Conservation (phyloP, 164 flowering plant genomes). For the Magnolia sinica region DNA sequence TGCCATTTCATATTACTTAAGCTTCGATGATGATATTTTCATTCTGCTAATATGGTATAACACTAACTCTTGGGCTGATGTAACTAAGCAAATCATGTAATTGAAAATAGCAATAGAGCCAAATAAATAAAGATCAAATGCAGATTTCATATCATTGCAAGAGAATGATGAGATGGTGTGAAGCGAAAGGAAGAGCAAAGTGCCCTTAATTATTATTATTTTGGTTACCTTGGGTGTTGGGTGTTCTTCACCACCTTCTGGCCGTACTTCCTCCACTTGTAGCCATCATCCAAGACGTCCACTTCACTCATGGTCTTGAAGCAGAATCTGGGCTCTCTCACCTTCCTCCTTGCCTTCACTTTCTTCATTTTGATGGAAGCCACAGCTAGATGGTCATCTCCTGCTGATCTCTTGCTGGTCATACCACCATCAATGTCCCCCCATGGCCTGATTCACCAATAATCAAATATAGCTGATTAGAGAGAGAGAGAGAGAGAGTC, state of each 20-base stretch:
- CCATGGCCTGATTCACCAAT: slow-evolving; percentile 44
- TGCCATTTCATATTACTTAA: background rate
- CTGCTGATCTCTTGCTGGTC: slow-evolving; percentile 25
- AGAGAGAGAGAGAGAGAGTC: slow-evolving; percentile 6
- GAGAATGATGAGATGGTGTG: background rate
- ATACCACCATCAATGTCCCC: slow-evolving; percentile 39
- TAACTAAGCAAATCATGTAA: background rate
- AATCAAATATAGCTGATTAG: background rate
- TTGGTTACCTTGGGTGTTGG: slow-evolving; percentile 74
- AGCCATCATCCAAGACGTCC: slow-evolving; percentile 90
- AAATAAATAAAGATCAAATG: background rate
- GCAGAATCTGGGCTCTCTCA: slow-evolving; percentile 91
- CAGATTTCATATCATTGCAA: background rate
- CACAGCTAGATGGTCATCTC: slow-evolving; percentile 40
- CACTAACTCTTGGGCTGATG: background rate
- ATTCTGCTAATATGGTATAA: background rate
- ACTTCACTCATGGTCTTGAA: slow-evolving; percentile 91
- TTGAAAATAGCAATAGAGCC: background rate
- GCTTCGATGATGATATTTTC: background rate
- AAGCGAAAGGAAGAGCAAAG: background rate
- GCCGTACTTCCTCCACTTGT: slow-evolving; percentile 91
- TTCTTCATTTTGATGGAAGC: slow-evolving; percentile 81
- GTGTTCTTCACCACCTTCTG: slow-evolving; percentile 93
- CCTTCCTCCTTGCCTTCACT: slow-evolving; percentile 68
- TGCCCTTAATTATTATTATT: background rate